Base-by-base conservation (phyloP, 345 rosid genomes). In the Brassica napus region DNA sequence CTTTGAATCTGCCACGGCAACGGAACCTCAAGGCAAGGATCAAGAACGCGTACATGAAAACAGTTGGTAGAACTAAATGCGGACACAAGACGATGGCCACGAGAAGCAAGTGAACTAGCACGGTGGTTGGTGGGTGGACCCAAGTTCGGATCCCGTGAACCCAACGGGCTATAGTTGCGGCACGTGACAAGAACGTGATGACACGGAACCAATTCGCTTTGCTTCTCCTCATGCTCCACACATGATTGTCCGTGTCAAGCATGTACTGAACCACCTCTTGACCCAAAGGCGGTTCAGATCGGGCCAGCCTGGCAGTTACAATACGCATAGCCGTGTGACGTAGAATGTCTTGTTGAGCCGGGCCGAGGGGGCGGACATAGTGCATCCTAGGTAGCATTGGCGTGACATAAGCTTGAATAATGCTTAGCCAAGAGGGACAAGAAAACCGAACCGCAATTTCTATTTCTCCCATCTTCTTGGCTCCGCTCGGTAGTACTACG, bases 191-290 rank as follows among this genome's bases (percentile, higher is more conserved):
- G 66, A 90, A 92, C 18, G 92, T 87, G 23, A 90, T 88, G 5
- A 89, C 88, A 47, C 97, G 84, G 76, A 88, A 92, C 98, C 98
- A 94, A 67, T 94, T 92, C 0, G 94, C 97, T 83, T 92, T 92
- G 86, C 94, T 94, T 69, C 89, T 83, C 78, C 98, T 86, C 96
- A 94, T 85, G 85, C 98, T 94, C 97, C 96, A 94, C 81, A 88
- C 82, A 81, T 92, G 97, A 4, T 89, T 86, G 72, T 94, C 98
- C 26, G 86, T 84, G 54, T 94, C 98, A 28, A 94, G 65, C 94
- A 92, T 82, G 83, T 72, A 90, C 15, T 89, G 97, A 16, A 92
- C 98, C 80, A 92, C 96, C 71, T 92, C 97, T 74, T 87, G 97
- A 31, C 97, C 94, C 68, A 94, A 69, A 0, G 94, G 85, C 6